Evolutionary conservation across 495 filamentous ascomycete genomes (phyloP).

Genomic region (Sporormia fimetaria): DNA sequence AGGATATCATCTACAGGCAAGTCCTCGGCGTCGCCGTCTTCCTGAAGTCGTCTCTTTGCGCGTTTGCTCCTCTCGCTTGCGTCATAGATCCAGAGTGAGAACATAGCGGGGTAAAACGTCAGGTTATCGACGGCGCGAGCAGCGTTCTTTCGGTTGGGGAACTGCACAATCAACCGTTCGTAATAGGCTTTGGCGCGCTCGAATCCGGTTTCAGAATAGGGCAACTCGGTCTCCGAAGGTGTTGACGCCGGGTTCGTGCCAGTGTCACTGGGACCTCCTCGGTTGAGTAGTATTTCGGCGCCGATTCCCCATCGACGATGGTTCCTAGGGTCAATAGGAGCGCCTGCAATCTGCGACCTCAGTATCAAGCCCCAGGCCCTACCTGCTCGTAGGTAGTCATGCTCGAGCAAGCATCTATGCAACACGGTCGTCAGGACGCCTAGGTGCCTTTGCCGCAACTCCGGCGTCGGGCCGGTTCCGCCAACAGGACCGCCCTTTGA

Average conservation of each 20-base stretch:
- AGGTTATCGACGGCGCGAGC: constrained; percentile 39
- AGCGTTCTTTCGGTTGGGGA: constrained; percentile 44
- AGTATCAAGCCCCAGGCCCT: constrained; percentile 55
- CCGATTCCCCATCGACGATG: constrained; percentile 57
- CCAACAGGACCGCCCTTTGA: constrained; percentile 8
- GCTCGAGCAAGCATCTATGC: constrained; percentile 48
- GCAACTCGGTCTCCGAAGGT: constrained; percentile 4
- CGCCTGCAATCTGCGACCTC: constrained; percentile 42
- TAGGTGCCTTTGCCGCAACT: constrained; percentile 46
- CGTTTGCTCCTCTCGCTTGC: constrained; percentile 40
- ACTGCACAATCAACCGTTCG: constrained; percentile 54
- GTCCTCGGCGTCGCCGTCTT: constrained; percentile 9
- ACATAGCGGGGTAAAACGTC: constrained; percentile 57
- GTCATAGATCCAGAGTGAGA: constrained; percentile 54
- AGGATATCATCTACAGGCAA: constrained; percentile 2
- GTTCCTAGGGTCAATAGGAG: constrained; percentile 43
- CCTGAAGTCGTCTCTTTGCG: constrained; percentile 7
- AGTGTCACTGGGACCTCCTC: neutral
- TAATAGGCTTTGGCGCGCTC: constrained; percentile 51
- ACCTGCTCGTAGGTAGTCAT: constrained; percentile 51
- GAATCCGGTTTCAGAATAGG: constrained; percentile 43
- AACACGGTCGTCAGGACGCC: constrained; percentile 48
- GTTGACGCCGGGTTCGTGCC: neutral
- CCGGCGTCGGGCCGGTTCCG: constrained; percentile 2
- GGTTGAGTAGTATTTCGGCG: constrained; percentile 49